Conservation (phyloP, 2,329 filamentous ascomycete genomes). For the Hymenoscyphus scutula region DNA sequence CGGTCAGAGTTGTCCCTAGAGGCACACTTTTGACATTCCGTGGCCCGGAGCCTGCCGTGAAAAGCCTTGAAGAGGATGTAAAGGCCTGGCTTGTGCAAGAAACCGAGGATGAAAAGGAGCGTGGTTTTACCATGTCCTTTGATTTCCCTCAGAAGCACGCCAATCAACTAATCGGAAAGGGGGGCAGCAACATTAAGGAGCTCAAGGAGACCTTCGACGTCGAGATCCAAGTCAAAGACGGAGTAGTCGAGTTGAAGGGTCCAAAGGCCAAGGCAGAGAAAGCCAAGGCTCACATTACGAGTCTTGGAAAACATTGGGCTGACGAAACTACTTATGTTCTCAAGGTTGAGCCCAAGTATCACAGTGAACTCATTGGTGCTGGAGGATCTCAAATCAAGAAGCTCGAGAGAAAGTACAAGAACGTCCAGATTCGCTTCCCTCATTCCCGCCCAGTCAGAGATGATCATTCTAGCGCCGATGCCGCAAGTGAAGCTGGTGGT, state of each 20-base stretch:
- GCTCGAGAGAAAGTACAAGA: conserved; percentile 86
- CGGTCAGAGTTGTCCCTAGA: conserved; percentile 56
- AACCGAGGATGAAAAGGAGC: conserved; percentile 89
- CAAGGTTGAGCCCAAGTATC: conserved; percentile 91
- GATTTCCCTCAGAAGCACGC: conserved; percentile 95
- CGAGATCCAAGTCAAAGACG: conserved; percentile 85
- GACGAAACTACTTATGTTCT: conserved; percentile 86
- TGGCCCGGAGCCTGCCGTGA: conserved; percentile 71
- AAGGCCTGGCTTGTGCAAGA: conserved; percentile 80
- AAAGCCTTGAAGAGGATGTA: conserved; percentile 70
- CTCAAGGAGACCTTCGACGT: conserved; percentile 66
- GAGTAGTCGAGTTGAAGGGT: conserved; percentile 92
- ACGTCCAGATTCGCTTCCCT: conserved; percentile 94
- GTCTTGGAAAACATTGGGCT: conserved; percentile 77
- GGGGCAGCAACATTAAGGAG: conserved; percentile 64
- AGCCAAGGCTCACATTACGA: conserved; percentile 77
- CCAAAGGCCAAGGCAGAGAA: conserved; percentile 91
- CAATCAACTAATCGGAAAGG: conserved; percentile 75
- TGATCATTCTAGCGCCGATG: conserved; percentile 69
- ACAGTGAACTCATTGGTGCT: conserved; percentile 88
- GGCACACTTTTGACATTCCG: conserved; percentile 68
- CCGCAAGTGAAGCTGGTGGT: conserved; percentile 59
- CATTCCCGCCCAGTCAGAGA: conserved; percentile 64
- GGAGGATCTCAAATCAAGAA: conserved; percentile 87
- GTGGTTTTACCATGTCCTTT: conserved; percentile 80